These are phyloP conservation scores for Micromonas commoda DNA, from an alignment of 139 green algal species.

Conservation along the genomic window DNA sequence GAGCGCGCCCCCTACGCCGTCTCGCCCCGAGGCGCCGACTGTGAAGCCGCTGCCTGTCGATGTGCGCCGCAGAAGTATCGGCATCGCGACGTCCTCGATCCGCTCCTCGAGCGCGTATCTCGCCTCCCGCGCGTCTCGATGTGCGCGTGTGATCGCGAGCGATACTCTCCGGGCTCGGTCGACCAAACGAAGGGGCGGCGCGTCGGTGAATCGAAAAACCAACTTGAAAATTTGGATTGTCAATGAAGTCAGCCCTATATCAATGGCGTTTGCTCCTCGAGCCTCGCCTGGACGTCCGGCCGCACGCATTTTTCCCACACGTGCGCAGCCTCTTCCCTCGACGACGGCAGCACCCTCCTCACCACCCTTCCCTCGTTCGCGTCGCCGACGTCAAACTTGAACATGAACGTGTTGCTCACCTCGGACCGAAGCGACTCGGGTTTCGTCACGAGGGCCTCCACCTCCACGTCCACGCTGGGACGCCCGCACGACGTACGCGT, in stretches of 20 bases:
- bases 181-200: too few relatives aligned
- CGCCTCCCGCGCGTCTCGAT: too few relatives aligned
- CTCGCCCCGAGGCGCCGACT: background rate
- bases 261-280: background rate
- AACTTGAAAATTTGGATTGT: too few relatives aligned
- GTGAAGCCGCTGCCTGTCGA: background rate
- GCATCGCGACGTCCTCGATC: too few relatives aligned
- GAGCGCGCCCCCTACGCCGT: background rate
- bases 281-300: background rate
- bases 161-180: too few relatives aligned
- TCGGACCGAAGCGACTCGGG: background rate
- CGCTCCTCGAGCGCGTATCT: too few relatives aligned
- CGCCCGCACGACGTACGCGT: background rate
- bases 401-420: slow-evolving; percentile 19
- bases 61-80: background rate
- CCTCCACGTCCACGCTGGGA: background rate
- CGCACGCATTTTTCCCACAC: slow-evolving; percentile 7
- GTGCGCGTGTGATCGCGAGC: too few relatives aligned
- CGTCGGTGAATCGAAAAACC: too few relatives aligned
- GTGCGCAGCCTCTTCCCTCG: background rate
- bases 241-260: too few relatives aligned
- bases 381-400: slow-evolving; percentile 9
- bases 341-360: background rate
- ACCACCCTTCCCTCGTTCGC: background rate
- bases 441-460: slow-evolving; percentile 24